These are phyloP conservation scores for Aspergillus pseudoterreus DNA, from an alignment of 2,329 filamentous ascomycete species.

Conservation along the genomic window DNA sequence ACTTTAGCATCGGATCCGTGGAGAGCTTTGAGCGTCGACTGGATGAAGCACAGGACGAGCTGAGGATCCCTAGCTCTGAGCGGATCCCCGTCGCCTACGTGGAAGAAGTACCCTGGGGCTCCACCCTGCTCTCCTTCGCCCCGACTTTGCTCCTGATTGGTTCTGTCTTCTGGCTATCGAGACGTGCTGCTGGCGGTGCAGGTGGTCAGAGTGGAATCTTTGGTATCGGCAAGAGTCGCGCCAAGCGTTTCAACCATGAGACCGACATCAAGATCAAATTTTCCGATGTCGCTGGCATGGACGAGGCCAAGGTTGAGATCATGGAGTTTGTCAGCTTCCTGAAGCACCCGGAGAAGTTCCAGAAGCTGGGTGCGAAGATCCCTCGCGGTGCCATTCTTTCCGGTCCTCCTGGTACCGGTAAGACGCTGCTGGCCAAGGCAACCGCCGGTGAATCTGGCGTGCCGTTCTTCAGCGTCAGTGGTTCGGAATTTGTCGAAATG, in stretches of 20 bases:
- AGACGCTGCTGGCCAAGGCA: slow-evolving; percentile 93
- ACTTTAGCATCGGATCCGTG: slow-evolving; percentile 92
- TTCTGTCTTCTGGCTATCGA: slow-evolving; percentile 73
- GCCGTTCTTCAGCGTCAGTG: slow-evolving; percentile 96
- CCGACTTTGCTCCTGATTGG: slow-evolving; percentile 85
- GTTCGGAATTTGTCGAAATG: slow-evolving; percentile 99
- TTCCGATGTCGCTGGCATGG: slow-evolving; percentile 92
- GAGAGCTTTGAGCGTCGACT: slow-evolving; percentile 88
- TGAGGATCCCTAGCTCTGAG: slow-evolving; percentile 80
- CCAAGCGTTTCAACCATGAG: slow-evolving; percentile 97
- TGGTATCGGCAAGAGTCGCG: slow-evolving; percentile 90
- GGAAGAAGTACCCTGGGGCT: slow-evolving; percentile 68
- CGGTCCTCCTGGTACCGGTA: slow-evolving; percentile 97
- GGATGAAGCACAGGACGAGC: slow-evolving; percentile 81
- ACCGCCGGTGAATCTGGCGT: slow-evolving; percentile 96
- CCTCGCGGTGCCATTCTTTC: slow-evolving; percentile 94
- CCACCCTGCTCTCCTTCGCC: slow-evolving; percentile 74
- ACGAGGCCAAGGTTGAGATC: slow-evolving; percentile 96
- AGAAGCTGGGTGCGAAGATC: slow-evolving; percentile 94
- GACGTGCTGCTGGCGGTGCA: slow-evolving; percentile 67
- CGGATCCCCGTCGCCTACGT: slow-evolving; percentile 90
- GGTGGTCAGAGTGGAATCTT: slow-evolving; percentile 75
- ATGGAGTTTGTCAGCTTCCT: slow-evolving; percentile 99
- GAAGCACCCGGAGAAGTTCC: slow-evolving; percentile 87
- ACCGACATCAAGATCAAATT: slow-evolving; percentile 96